phyloP scores from a whole-genome alignment of 2,329 filamentous ascomycete species.

The Pseudogymnoascus sp. region DNA sequence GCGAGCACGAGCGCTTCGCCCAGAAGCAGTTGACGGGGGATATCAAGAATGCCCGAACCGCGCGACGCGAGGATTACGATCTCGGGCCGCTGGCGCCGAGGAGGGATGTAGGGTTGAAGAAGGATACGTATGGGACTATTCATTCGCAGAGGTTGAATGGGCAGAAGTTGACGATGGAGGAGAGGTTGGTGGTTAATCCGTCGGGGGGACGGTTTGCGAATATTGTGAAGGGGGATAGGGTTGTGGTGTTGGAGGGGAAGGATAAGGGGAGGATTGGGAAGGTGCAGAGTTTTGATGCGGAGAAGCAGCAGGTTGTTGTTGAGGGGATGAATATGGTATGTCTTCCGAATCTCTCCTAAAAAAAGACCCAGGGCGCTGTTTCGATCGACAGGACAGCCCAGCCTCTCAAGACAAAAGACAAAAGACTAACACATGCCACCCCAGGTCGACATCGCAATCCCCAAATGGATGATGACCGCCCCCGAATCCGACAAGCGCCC shows the following conservation, averaged over 20 bases:
- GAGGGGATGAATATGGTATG: slow-evolving; percentile 57
- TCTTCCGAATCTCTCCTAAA: slow-evolving; percentile 10
- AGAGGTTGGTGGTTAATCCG: slow-evolving; percentile 22
- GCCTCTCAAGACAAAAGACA: background rate
- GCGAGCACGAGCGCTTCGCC: slow-evolving; percentile 18
- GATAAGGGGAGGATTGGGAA: slow-evolving; percentile 78
- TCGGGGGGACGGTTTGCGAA: slow-evolving; percentile 45
- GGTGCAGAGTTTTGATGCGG: slow-evolving; percentile 49
- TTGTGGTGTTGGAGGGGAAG: slow-evolving; percentile 69
- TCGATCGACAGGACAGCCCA: background rate
- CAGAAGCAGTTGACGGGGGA: slow-evolving; percentile 25
- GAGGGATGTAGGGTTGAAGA: slow-evolving; percentile 55
- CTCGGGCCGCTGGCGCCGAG: slow-evolving; percentile 71
- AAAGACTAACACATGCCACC: background rate
- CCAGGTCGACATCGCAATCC: slow-evolving; percentile 35
- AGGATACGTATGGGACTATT: slow-evolving; percentile 53
- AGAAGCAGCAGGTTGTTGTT: slow-evolving; percentile 52
- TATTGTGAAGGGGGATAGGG: slow-evolving; percentile 63
- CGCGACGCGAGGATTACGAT: slow-evolving; percentile 67
- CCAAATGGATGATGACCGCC: slow-evolving; percentile 33
- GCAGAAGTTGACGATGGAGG: slow-evolving; percentile 15
- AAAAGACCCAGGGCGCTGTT: background rate
- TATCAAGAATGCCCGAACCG: slow-evolving; percentile 42
- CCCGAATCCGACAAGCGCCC: slow-evolving; percentile 32
- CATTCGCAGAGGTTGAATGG: slow-evolving; percentile 28